Percentiles rank a stretch among this genome's conserved stretches.
phyloP scores from a whole-genome alignment of 352 stramenopile genomes.

The Globisporangium acanthophoron region DNA sequence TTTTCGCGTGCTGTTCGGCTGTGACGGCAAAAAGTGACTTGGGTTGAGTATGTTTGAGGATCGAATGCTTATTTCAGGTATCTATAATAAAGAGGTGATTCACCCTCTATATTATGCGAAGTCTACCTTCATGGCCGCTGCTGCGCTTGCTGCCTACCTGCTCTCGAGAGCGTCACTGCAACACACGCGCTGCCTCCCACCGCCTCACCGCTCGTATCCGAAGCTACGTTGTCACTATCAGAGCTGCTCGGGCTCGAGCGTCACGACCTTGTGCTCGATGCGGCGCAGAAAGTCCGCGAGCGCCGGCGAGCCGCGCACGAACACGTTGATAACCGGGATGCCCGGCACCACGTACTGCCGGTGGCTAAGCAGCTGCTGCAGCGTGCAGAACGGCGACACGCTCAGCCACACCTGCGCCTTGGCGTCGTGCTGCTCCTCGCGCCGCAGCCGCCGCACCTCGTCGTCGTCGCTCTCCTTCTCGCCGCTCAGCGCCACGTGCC shows the following conservation, averaged over 20 bases:
- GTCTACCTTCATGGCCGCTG: neutral
- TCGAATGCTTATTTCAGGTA: neutral
- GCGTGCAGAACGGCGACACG: slow-evolving; percentile 73
- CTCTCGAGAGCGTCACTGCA: no score
- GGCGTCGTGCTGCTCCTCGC: slow-evolving; percentile 69
- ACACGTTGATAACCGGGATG: slow-evolving; percentile 80
- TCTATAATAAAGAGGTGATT: neutral
- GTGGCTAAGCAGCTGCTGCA: slow-evolving; percentile 66
- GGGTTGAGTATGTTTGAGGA: neutral
- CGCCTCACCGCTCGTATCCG: no score
- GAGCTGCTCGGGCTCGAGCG: slow-evolving; percentile 26
- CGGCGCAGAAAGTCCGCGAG: slow-evolving; percentile 60
- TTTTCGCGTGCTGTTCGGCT: slow-evolving; percentile 5
- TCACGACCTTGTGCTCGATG: slow-evolving; percentile 60
- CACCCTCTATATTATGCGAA: neutral
- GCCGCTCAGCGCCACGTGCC: slow-evolving; percentile 74
- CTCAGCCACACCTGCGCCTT: slow-evolving; percentile 78
- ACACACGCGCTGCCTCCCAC: no score
- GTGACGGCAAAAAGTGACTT: neutral
- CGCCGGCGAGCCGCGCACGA: slow-evolving; percentile 61
- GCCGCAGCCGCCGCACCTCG: slow-evolving; percentile 51
- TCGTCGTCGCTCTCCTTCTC: slow-evolving; percentile 65
- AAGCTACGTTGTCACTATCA: neutral
- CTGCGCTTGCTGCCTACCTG: no score
- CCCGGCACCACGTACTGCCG: slow-evolving; percentile 78